phyloP scores from a whole-genome alignment of 371 early-diverging fungal species.

The Paraphysoderma sedebokerense region DNA sequence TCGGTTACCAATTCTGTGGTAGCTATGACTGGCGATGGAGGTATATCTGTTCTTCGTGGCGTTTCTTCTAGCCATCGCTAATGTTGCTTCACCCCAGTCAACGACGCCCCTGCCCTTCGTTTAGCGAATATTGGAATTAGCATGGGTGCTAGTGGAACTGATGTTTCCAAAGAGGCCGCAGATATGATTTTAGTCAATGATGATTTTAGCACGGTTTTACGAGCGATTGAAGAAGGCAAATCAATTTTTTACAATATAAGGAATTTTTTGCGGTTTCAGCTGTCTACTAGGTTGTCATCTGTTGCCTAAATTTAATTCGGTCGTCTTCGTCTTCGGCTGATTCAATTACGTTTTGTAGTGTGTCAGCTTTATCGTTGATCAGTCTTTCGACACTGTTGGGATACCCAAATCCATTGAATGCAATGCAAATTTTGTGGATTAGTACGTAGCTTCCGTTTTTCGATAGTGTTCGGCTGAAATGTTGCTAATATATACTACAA shows the following conservation, averaged over 20 bases:
- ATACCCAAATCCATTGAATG: conserved; percentile 77
- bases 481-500: neutral
- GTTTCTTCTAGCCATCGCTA: neutral
- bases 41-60: no score
- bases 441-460: conserved; percentile 29
- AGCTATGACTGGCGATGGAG: conserved; percentile 41
- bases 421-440: conserved; percentile 96
- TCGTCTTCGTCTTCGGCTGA: no score
- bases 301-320: no score
- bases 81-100: no score
- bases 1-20: conserved; percentile 23
- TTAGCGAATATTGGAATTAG: conserved; percentile 82
- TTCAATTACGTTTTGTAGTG: no score
- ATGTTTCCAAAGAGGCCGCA: conserved; percentile 79
- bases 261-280: conserved; percentile 76
- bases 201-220: conserved; percentile 61
- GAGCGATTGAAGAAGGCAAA: conserved; percentile 71
- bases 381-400: conserved; percentile 73
- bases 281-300: conserved; percentile 70
- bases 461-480: neutral
- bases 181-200: conserved; percentile 85
- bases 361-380: neutral
- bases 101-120: conserved; percentile 80
- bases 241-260: conserved; percentile 77
- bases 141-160: conserved; percentile 78